A percentile compares a stretch with the other conserved stretches of the same genome.
phyloP scores from a whole-genome alignment of 495 filamentous ascomycete species.

The Hamigera avellanea region DNA sequence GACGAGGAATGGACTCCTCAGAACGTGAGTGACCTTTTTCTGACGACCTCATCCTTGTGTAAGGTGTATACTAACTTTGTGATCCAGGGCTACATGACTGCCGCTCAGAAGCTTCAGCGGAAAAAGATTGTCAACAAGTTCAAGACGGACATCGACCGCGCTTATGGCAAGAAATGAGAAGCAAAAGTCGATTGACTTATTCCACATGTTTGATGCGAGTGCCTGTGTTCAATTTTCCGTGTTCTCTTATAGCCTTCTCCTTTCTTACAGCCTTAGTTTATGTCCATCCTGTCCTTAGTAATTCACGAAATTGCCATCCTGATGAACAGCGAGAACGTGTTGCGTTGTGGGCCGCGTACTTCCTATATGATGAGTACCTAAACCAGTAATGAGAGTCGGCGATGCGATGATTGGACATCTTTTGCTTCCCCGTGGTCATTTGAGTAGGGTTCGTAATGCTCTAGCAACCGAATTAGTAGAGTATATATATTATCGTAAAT shows the following conservation, averaged over 20 bases:
- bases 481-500: too few species aligned
- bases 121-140: conserved; percentile 39
- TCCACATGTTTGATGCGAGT: not conserved
- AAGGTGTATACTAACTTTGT: conserved; percentile 6
- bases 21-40: conserved; percentile 56
- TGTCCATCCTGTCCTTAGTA: not conserved
- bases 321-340: too few species aligned
- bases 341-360: too few species aligned
- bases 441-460: too few species aligned
- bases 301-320: too few species aligned
- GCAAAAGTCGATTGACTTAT: not conserved
- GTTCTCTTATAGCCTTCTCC: too few species aligned
- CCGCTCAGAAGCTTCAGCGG: conserved; percentile 45
- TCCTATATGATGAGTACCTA: too few species aligned
- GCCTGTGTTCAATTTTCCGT: too few species aligned
- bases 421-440: too few species aligned
- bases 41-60: not conserved
- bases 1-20: conserved; percentile 97
- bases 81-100: conserved; percentile 38
- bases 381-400: too few species aligned
- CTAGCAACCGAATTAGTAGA: too few species aligned
- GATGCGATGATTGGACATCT: conserved; percentile 2
- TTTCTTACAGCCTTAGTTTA: not conserved
- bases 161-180: conserved; percentile 36
- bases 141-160: conserved; percentile 34